These are phyloP conservation scores for Starmerella khaoyaiensis DNA, from an alignment of 805 yeast genomes.

Conservation along the genomic window DNA sequence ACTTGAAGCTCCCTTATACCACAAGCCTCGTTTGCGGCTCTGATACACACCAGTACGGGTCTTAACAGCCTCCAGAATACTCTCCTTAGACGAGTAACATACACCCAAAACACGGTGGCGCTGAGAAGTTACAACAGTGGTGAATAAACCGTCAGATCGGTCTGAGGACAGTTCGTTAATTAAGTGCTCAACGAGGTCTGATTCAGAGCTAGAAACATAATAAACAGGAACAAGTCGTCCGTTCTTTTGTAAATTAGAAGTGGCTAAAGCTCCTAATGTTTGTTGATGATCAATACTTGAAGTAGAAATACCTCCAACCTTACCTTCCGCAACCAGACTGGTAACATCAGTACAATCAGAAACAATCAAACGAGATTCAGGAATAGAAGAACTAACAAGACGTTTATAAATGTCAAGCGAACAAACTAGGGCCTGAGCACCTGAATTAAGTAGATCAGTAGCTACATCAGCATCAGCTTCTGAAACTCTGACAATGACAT, in stretches of 20 bases:
- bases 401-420: conserved; percentile 25
- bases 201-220: conserved; percentile 10
- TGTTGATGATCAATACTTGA: conserved; percentile 4
- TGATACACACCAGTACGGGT: conserved; percentile 84
- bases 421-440: conserved; percentile 37
- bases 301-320: conserved; percentile 17
- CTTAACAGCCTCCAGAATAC: conserved; percentile 68
- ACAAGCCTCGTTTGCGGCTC: conserved; percentile 75
- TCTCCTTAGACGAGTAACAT: conserved; percentile 77
- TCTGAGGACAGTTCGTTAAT: conserved; percentile 32
- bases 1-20: conserved; percentile 95
- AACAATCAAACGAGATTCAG: conserved; percentile 36
- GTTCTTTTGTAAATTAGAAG: conserved; percentile 10
- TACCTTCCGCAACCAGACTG: conserved; percentile 6
- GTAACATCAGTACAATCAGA: conserved; percentile 8
- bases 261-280: conserved; percentile 11
- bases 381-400: conserved; percentile 39
- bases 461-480: conserved; percentile 28
- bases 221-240: conserved; percentile 20
- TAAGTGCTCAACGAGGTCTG: conserved; percentile 9
- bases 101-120: conserved; percentile 70
- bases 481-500: not conserved
- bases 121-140: conserved; percentile 67
- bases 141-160: conserved; percentile 70
- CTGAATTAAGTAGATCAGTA: conserved; percentile 46